Evolutionary conservation across 148 eudicot genomes (phyloP).

Genomic region (Pharnaceum exiguum): DNA sequence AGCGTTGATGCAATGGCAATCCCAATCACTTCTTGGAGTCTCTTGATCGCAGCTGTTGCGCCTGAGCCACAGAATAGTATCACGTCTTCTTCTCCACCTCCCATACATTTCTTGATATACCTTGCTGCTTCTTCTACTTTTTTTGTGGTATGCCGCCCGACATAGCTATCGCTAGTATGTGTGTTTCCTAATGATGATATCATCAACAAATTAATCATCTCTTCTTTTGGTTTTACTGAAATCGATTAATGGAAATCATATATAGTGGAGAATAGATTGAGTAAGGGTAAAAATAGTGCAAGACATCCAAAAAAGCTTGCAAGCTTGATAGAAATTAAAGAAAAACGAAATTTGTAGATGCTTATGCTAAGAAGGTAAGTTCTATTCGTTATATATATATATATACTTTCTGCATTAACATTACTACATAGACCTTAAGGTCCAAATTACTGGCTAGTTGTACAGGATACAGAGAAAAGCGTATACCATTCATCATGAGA

Average conservation of each 20-base stretch:
- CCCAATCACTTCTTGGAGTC: slow-evolving; percentile 70
- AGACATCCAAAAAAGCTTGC: no score
- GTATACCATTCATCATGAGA: not conserved
- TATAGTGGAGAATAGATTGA: no score
- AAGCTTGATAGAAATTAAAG: not conserved
- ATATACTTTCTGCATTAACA: no score
- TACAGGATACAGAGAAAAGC: no score
- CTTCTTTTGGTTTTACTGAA: not conserved
- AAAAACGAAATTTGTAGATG: no score
- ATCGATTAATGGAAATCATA: not conserved
- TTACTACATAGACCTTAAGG: no score
- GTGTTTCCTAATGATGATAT: slow-evolving; percentile 49
- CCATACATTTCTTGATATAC: slow-evolving; percentile 52
- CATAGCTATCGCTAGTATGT: slow-evolving; percentile 58
- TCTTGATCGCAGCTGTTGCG: slow-evolving; percentile 55
- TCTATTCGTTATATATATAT: no score
- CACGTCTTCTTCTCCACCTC: slow-evolving; percentile 44
- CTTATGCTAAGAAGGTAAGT: no score
- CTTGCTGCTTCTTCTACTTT: slow-evolving; percentile 39
- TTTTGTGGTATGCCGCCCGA: slow-evolving; percentile 45
- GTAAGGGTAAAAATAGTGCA: no score
- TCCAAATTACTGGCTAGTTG: no score
- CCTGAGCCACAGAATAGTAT: slow-evolving; percentile 64
- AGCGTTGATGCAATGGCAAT: slow-evolving; percentile 39
- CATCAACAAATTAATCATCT: not conserved